Base-by-base conservation (phyloP, 2,329 filamentous ascomycete genomes). In the Fusarium burgessii region DNA sequence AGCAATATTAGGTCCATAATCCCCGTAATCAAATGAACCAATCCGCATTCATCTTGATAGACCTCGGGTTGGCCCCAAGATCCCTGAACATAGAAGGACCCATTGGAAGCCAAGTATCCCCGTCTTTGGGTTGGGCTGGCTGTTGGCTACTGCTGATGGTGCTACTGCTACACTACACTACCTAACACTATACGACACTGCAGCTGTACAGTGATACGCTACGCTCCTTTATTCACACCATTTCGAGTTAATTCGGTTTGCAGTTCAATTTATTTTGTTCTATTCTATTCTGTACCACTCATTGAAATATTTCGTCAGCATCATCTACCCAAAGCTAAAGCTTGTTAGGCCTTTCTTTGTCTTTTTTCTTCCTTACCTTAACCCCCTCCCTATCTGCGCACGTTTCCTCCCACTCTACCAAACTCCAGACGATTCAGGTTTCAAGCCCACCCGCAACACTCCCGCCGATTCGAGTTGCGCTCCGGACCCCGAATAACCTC, bases 21-120 rank as follows among this genome's bases (percentile, higher is more conserved):
- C 68, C 68, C 68, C 68, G 51, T 71, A 65, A 64, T 41, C 63
- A 54, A 60, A 51, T 40, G 49, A 58, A 51, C 68, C 68, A 71
- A 71, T 71, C 68, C 68, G 68, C 68, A 60, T 71, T 57, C 64
- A 58, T 65, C 58, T 49, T 68, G 63, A 42, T 29, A 58, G 62
- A 63, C 62, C 67, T 66, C 51, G 61, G 60, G 54, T 67, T 62
- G 62, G 41, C 40, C 70, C 46, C 35, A 57, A 49, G 32, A 56
- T 66, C 68, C 65, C 59, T 68, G 59, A 64, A 47, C 52, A 63
- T 40, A 71, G 67, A 71, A 58, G 65, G 56, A 64, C 50, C 66
- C 56, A 69, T 20, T 40, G 25, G 35, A 41, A 42, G 66, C 59
- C 59, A 51, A 59, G 38, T 36, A 64, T 64, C 54, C 63, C 67